Evolutionary conservation across 805 yeast species (phyloP).

Genomic region (Cyberlindnera mrakii): DNA sequence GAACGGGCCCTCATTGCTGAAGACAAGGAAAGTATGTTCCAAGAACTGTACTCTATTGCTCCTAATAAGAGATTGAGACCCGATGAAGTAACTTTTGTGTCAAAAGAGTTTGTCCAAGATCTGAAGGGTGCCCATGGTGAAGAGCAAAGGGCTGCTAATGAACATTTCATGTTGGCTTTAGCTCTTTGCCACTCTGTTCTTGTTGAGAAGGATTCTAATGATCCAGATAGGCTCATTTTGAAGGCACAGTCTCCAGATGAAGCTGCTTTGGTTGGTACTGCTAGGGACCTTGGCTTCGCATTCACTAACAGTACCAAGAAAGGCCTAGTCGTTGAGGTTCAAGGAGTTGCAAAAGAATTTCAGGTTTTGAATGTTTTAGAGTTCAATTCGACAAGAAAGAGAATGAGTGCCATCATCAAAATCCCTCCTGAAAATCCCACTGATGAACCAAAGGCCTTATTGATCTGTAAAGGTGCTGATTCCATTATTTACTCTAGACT

Average conservation of each 20-base stretch:
- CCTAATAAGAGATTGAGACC: conserved; percentile 38
- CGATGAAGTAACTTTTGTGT: conserved; percentile 64
- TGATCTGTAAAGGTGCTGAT: conserved; percentile 84
- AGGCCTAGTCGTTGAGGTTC: conserved; percentile 61
- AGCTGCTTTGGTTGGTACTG: conserved; percentile 79
- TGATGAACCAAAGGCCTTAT: conserved; percentile 44
- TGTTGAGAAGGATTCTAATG: conserved; percentile 57
- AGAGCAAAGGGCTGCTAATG: conserved; percentile 51
- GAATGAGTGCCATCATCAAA: conserved; percentile 80
- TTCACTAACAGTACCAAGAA: conserved; percentile 61
- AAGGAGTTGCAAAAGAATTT: conserved; percentile 65
- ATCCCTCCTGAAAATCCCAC: conserved; percentile 42
- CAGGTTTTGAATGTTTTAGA: conserved; percentile 67
- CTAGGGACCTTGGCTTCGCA: conserved; percentile 69
- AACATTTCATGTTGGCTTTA: conserved; percentile 70
- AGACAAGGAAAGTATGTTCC: conserved; percentile 58
- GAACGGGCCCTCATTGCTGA: conserved; percentile 49
- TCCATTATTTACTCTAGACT: conserved; percentile 69
- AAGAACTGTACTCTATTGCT: conserved; percentile 32
- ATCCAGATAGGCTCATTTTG: conserved; percentile 48
- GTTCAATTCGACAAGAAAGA: conserved; percentile 78
- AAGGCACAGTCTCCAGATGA: conserved; percentile 87
- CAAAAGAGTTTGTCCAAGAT: conserved; percentile 61
- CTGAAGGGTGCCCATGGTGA: conserved; percentile 45
- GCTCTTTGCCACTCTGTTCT: conserved; percentile 78